Evolutionary conservation across 768 basidiomycete genomes (phyloP), one percentile per base, ranked within the genome.

Genomic region (Boletus rubropictus): DNA sequence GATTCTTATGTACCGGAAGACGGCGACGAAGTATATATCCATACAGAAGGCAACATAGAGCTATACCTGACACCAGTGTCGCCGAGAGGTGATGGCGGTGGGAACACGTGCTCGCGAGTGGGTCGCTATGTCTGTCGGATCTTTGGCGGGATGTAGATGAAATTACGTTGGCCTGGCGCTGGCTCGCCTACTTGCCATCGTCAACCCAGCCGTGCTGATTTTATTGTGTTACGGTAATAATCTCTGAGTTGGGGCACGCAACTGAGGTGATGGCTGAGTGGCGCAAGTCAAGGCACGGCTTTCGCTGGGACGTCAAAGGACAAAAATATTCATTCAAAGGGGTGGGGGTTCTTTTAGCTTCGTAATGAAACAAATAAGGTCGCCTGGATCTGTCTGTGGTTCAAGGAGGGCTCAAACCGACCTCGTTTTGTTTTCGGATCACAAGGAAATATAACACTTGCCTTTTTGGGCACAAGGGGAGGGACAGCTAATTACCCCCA

Each of bases 391-490:
- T 20, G 29, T 40, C 21, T 39, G 33, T 43, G 21, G n/a, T n/a
- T n/a, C n/a, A n/a, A n/a, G n/a, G 37, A 38, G 36, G 9, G 42
- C 45, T 32, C 46, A 48, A 50, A 42, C 57, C 49, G 46, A 36
- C 9, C 41, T 31, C 40, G 46, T 49, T 68, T 68, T 66, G 64
- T 67, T 50, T 48, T 34, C 42, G 17, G 31, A 28, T 39, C 50
- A 48, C 54, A 48, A 51, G 61, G 48, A 24, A 41, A 50, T 51
- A 66, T 62, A 66, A 66, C 54, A 49, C 54, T 18, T 68, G 37
- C 64, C 64, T 61, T 61, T 56, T 63, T 41, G 24, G 58, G 64
- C 14, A 66, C 52, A 66, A 66, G 49, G 61, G 48, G 52, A 7
- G 61, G 48, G 29, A 31, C 42, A 45, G 51, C 50, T 41, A 36